These are phyloP conservation scores for Stagonosporopsis chrysanthemi DNA, from an alignment of 2,329 filamentous ascomycete genomes.

Conservation along the genomic window DNA sequence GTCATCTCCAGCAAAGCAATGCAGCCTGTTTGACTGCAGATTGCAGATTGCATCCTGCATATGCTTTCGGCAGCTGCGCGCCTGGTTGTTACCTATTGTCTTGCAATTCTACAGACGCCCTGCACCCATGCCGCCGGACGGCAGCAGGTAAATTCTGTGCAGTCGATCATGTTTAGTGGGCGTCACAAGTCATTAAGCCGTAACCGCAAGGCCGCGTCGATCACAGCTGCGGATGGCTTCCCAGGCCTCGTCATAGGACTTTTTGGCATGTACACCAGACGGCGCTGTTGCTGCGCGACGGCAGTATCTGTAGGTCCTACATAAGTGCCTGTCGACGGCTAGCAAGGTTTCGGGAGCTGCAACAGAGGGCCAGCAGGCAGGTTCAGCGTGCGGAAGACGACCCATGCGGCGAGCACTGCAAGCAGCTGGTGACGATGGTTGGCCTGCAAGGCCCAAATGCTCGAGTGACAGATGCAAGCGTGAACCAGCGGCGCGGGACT, in stretches of 20 bases:
- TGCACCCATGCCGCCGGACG: slow-evolving; percentile 10
- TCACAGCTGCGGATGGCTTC: slow-evolving; percentile 36
- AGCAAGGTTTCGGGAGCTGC: slow-evolving; percentile 28
- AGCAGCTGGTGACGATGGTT: slow-evolving; percentile 31
- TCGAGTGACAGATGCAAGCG: slow-evolving; percentile 45
- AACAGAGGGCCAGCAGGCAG: slow-evolving; percentile 17
- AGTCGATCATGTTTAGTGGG: slow-evolving; percentile 24
- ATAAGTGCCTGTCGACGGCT: slow-evolving; percentile 23
- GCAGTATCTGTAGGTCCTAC: slow-evolving; percentile 9
- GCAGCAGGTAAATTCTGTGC: slow-evolving; percentile 10
- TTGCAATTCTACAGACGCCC: slow-evolving; percentile 23
- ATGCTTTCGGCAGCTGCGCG: slow-evolving; percentile 28
- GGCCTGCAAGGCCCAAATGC: slow-evolving; percentile 35
- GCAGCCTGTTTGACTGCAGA: slow-evolving; percentile 21
- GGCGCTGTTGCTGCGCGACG: slow-evolving; percentile 21
- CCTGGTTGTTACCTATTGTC: slow-evolving; percentile 15
- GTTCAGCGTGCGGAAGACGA: slow-evolving; percentile 26
- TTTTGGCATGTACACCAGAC: slow-evolving; percentile 20
- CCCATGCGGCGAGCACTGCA: slow-evolving; percentile 25
- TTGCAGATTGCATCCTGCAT: slow-evolving; percentile 18
- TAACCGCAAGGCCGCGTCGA: slow-evolving; percentile 44
- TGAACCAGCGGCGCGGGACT: slow-evolving; percentile 42
- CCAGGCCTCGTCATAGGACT: slow-evolving; percentile 15
- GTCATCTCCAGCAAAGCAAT: slow-evolving; percentile 25
- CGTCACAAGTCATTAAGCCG: slow-evolving; percentile 37